Percentiles rank a stretch among this genome's conserved stretches.
These are phyloP conservation scores for Carex arenaria DNA, from an alignment of 202 grass and related monocot genomes.

Conservation along the genomic window DNA sequence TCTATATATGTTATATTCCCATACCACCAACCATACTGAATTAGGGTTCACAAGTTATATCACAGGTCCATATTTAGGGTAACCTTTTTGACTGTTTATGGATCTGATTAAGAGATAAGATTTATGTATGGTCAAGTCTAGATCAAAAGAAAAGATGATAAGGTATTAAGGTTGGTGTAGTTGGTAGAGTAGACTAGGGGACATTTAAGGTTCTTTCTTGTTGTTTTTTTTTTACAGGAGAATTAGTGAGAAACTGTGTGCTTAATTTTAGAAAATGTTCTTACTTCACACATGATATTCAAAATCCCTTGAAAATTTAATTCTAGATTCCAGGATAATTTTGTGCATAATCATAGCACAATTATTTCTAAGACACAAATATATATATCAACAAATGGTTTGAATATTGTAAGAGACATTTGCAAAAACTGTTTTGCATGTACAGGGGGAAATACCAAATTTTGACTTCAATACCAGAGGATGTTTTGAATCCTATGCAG, in stretches of 20 bases:
- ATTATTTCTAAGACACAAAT: neutral
- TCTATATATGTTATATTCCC: neutral
- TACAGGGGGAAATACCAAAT: neutral
- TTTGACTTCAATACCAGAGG: too few species aligned
- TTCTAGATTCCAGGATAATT: neutral
- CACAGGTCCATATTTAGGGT: neutral
- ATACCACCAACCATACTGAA: conserved; percentile 1
- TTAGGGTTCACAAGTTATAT: conserved; percentile 20
- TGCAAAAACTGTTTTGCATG: neutral
- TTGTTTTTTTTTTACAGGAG: neutral
- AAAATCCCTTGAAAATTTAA: neutral
- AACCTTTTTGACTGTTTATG: conserved; percentile 6
- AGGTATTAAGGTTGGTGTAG: neutral
- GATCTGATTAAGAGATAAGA: neutral
- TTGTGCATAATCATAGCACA: neutral
- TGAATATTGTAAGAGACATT: neutral
- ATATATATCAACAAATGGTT: neutral
- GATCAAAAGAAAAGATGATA: too few species aligned
- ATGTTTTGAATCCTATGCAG: too few species aligned
- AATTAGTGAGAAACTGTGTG: neutral
- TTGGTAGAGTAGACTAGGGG: neutral
- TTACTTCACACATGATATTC: neutral
- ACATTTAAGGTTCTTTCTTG: neutral
- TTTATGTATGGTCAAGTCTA: too few species aligned
- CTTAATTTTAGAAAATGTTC: neutral